Evolutionary conservation across 441 rosid genomes (phyloP), one percentile per base, ranked within the genome.

Genomic region (Hypseocharis bilobata): DNA sequence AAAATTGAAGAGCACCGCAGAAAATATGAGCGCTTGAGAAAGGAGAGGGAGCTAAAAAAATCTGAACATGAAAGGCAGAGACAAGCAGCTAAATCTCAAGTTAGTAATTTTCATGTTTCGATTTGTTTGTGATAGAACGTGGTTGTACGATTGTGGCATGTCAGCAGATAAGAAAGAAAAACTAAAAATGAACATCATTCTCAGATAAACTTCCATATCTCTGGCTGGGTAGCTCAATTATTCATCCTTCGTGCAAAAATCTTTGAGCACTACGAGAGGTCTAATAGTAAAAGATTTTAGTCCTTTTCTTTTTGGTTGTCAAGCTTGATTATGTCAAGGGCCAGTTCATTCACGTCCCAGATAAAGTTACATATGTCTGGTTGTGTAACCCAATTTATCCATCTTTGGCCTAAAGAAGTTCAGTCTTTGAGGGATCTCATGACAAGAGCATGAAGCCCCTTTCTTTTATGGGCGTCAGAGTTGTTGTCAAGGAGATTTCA

Each of bases 1-100:
- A 88, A 69, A 82, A 79, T 88, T 55, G 84, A 81, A 76, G 92
- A 87, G 74, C 96, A 88, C 69, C 83, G 67, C 47, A 83, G 82
- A 66, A 89, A 85, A 76, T 88, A 86, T 78, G 87, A 84, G 63
- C 85, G 85, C 61, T 68, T 91, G 80, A 70, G 70, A 64, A 87
- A 83, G 73, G 88, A 86, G 78, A 80, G 68, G 80, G 84, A 83
- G 72, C 72, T 66, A 28, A 80, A 74, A 78, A 81, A 77, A 67
- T 85, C 74, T 70, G 88, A 76, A 54, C 49, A 36, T 36, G 86
- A 82, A 64, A 83, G 63, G 71, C 75, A 72, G 76, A 62, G 72
- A 49, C 84, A n/a, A 71, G 76, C 76, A 71, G 76, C 76, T 78
- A 78, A 80, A 72, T 81, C 91, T 10, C 79, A 76, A 76, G 94